A percentile compares a stretch with the other conserved stretches of the same genome.
Conservation (phyloP, 768 basidiomycete genomes). For the Russula sp. region DNA sequence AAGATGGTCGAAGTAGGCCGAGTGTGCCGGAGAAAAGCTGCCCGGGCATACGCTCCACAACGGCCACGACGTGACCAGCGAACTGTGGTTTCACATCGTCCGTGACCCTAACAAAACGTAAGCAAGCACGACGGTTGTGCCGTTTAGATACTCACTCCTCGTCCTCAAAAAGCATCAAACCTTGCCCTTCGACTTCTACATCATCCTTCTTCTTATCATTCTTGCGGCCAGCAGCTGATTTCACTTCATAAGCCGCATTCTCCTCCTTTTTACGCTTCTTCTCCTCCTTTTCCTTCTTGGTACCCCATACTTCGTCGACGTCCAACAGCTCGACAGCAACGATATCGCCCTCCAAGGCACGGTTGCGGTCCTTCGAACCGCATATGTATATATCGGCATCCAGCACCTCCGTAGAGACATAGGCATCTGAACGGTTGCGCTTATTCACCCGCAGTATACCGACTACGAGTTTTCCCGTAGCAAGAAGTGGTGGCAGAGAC, state of each 20-base stretch:
- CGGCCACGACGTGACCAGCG: slow-evolving; percentile 99
- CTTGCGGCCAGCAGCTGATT: slow-evolving; percentile 65
- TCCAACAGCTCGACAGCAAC: slow-evolving; percentile 97
- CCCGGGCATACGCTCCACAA: slow-evolving; percentile 98
- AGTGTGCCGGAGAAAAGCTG: slow-evolving; percentile 97
- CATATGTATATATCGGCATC: slow-evolving; percentile 99
- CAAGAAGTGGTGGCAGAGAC: slow-evolving; percentile 90
- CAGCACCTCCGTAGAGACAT: slow-evolving; percentile 94
- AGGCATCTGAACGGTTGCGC: slow-evolving; percentile 96
- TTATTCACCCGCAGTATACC: slow-evolving; percentile 97
- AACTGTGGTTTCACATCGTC: slow-evolving; percentile 98
- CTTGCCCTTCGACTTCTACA: slow-evolving; percentile 98
- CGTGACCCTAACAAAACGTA: slow-evolving; percentile 57
- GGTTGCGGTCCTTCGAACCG: slow-evolving; percentile 97
- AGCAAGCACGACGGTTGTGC: slow-evolving; percentile 6
- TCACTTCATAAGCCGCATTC: slow-evolving; percentile 89
- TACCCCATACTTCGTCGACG: slow-evolving; percentile 96
- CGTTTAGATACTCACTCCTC: slow-evolving; percentile 60
- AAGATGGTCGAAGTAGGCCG: slow-evolving; percentile 90
- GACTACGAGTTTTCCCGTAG: slow-evolving; percentile 95
- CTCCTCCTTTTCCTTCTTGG: slow-evolving; percentile 99
- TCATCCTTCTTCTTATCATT: slow-evolving; percentile 99
- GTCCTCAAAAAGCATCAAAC: slow-evolving; percentile 92
- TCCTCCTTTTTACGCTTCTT: slow-evolving; percentile 99
- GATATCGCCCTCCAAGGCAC: slow-evolving; percentile 96